A percentile compares a stretch with the other conserved stretches of the same genome.
These are phyloP conservation scores for Coriolopsis trogii DNA, from an alignment of 1,284 basidiomycete species.

Conservation along the genomic window DNA sequence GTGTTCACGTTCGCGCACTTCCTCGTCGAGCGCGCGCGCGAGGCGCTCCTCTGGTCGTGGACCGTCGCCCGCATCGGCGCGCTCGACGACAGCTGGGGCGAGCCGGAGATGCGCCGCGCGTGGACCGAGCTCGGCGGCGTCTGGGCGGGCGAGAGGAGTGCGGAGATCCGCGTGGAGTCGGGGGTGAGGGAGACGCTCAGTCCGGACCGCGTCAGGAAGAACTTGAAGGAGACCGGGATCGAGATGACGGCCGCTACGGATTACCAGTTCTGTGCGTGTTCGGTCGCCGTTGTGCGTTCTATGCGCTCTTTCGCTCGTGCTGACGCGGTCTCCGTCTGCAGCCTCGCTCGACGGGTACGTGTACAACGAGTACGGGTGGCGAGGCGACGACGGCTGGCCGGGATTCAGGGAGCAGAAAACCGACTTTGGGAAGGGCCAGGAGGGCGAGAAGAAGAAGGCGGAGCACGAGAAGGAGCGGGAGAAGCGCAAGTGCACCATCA, in stretches of 20 bases:
- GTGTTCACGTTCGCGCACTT: conserved; percentile 40
- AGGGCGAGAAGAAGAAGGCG: too few species aligned
- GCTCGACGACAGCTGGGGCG: conserved; percentile 33
- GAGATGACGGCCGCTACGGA: conserved; percentile 22
- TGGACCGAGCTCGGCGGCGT: conserved; percentile 41
- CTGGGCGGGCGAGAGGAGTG: conserved; percentile 21
- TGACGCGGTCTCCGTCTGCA: too few species aligned
- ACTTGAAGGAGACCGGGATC: conserved; percentile 22
- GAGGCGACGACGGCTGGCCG: conserved; percentile 21
- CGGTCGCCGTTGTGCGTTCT: too few species aligned
- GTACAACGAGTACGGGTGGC: conserved; percentile 24
- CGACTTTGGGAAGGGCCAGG: too few species aligned
- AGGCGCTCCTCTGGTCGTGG: conserved; percentile 47
- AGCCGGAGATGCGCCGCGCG: conserved; percentile 28
- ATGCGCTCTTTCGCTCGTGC: too few species aligned
- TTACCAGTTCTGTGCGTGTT: conserved; percentile 30
- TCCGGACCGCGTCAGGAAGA: conserved; percentile 20
- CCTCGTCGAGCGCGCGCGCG: conserved; percentile 42
- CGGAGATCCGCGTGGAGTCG: conserved; percentile 14
- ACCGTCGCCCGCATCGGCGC: conserved; percentile 37
- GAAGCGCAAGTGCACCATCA: conserved; percentile 23
- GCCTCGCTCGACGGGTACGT: conserved; percentile 33
- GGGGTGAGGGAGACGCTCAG: conserved; percentile 24
- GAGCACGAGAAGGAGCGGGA: background rate
- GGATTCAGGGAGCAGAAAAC: too few species aligned